These are phyloP conservation scores for Dissoconium aciculare DNA, from an alignment of 2,329 filamentous ascomycete species.

Conservation along the genomic window DNA sequence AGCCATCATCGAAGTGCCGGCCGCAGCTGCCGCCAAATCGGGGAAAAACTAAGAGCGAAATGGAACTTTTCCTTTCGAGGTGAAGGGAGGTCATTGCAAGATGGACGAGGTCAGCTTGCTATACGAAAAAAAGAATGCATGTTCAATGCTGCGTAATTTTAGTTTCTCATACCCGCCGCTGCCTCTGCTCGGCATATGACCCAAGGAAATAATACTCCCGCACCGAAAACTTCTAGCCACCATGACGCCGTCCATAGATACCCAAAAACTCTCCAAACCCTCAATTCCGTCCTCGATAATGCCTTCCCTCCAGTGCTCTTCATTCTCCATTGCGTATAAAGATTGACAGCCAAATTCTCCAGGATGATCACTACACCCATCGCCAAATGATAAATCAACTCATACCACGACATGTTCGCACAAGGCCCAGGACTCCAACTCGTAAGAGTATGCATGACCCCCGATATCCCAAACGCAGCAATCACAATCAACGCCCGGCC, in stretches of 20 bases:
- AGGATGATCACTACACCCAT: not conserved
- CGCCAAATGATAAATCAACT: not conserved
- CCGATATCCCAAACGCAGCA: not conserved
- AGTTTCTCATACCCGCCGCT: too few relatives aligned
- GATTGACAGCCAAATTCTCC: not conserved
- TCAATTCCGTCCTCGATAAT: not conserved
- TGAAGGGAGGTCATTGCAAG: too few relatives aligned
- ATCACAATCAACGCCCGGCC: not conserved
- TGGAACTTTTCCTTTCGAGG: too few relatives aligned
- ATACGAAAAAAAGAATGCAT: too few relatives aligned
- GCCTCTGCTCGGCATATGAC: not conserved
- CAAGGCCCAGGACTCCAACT: not conserved
- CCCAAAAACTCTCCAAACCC: not conserved
- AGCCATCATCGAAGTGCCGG: constrained; percentile 68
- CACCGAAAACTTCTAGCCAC: not conserved
- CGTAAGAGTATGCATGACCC: constrained; percentile 1
- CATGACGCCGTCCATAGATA: not conserved
- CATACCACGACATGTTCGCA: not conserved
- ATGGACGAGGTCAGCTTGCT: too few relatives aligned
- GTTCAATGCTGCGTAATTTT: too few relatives aligned
- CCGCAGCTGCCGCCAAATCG: too few relatives aligned
- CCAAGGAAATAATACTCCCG: not conserved
- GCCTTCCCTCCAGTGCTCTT: not conserved
- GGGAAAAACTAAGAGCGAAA: too few relatives aligned
- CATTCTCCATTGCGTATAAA: not conserved